Conservation (phyloP, 176 grass and related monocot species). For the Carex littledalei region DNA sequence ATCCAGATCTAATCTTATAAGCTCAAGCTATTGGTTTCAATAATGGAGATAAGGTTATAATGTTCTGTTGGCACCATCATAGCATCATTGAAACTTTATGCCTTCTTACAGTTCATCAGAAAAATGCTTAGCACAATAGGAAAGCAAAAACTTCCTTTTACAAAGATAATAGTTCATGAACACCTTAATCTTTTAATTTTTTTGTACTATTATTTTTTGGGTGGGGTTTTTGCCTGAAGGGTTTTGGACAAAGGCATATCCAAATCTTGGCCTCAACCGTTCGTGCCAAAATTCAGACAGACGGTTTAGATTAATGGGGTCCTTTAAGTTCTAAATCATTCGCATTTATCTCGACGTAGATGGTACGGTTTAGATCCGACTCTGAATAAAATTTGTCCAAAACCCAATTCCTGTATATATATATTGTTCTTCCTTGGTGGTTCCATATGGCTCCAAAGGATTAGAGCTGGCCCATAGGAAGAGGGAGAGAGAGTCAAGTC, state of each 20-base stretch:
- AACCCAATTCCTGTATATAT: background rate
- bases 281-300: too few species aligned
- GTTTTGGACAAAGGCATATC: background rate
- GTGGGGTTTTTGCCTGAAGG: too few species aligned
- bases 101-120: background rate
- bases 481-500: conserved; percentile 11
- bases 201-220: too few species aligned
- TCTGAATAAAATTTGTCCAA: too few species aligned
- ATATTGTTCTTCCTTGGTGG: background rate
- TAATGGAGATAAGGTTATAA: background rate
- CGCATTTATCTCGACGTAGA: too few species aligned
- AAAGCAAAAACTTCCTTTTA: conserved; percentile 10
- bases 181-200: background rate
- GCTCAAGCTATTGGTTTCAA: background rate
- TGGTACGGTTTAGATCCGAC: too few species aligned
- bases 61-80: background rate
- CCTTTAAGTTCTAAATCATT: too few species aligned
- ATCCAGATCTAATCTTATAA: background rate
- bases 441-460: background rate
- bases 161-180: background rate
- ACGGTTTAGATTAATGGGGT: too few species aligned
- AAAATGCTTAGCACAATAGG: background rate
- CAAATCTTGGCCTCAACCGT: too few species aligned
- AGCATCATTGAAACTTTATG: conserved; percentile 1
- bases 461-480: background rate